Evolutionary conservation across 495 filamentous ascomycete genomes (phyloP), one percentile per base, ranked within the genome.

Genomic region (Neurospora sublineolata): DNA sequence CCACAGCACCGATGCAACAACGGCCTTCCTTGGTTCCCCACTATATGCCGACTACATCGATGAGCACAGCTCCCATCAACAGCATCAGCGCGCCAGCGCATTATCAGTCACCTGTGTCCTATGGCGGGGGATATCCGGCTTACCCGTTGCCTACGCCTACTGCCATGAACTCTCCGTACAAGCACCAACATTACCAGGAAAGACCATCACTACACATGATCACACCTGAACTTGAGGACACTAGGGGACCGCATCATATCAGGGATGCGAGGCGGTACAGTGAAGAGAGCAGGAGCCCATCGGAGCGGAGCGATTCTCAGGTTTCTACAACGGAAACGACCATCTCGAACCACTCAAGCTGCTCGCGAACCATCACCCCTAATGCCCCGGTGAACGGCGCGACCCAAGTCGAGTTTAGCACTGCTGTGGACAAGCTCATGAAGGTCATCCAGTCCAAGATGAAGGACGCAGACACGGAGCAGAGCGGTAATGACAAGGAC

Each of bases 341-440:
- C 8, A 38, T 41, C 4, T 72, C 77, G 2, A 71, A 72, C 60
- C 68, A 39, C 14, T 74, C 77, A 4, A 23, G 69, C 38, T 72
- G 69, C 23, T 46, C 74, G 2, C 80, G 77, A 73, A 76, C 71
- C 9, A 74, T 81, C 68, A 70, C 72, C 10, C 69, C 74, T 27
- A 81, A 79, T 46, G 67, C 72, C 3, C 73, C 77, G 5, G 73
- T 79, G 30, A 71, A 75, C 30, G 73, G 72, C 20, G 69, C 75
- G 9, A 44, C 73, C 8, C 77, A 89, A 23, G 76, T 88, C 64
- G 83, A 88, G 64, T 95, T 94, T 80, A 87, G 88, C 38, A 98
- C 93, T 1, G 88, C 91, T 68, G 89, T 98, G 60, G 94, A 98
- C 78, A 88, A 89, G n/a, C 80, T 98, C 44, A 95, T 97, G 93